Conservation (phyloP, 2,329 filamentous ascomycete genomes). For the Fusarium aywerte region DNA sequence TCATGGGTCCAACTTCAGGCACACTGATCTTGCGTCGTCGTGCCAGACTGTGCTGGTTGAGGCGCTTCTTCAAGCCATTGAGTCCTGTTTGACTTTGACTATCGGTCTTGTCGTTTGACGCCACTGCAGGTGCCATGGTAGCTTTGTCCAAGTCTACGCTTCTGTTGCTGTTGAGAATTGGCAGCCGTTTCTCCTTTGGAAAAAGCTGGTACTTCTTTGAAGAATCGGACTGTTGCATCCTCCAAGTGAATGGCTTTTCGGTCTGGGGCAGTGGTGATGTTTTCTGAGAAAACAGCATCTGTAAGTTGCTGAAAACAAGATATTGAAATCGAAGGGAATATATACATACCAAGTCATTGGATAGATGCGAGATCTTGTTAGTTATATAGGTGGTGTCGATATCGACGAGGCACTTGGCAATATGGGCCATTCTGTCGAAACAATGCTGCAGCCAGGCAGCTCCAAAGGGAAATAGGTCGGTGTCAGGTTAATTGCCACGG, state of each 20-base stretch:
- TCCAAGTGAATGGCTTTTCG: slow-evolving; percentile 66
- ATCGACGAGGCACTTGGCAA: slow-evolving; percentile 67
- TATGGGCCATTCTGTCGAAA: slow-evolving; percentile 67
- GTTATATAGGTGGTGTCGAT: slow-evolving; percentile 63
- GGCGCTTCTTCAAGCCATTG: slow-evolving; percentile 60
- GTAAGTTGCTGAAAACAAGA: slow-evolving; percentile 23
- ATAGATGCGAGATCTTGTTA: slow-evolving; percentile 58
- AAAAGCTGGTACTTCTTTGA: slow-evolving; percentile 71
- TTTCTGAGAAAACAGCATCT: slow-evolving; percentile 36
- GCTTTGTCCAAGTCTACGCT: slow-evolving; percentile 64
- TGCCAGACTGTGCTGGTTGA: slow-evolving; percentile 67
- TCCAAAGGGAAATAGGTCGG: slow-evolving; percentile 40
- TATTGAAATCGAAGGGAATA: slow-evolving; percentile 17
- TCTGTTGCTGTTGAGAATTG: slow-evolving; percentile 55
- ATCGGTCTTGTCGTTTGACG: slow-evolving; percentile 56
- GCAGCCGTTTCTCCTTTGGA: slow-evolving; percentile 62
- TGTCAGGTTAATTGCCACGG: slow-evolving; percentile 42
- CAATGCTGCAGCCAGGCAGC: slow-evolving; percentile 35
- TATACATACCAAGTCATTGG: slow-evolving; percentile 57
- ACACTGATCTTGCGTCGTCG: slow-evolving; percentile 72
- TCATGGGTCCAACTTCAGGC: slow-evolving; percentile 73
- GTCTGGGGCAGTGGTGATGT: slow-evolving; percentile 48
- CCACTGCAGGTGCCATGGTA: slow-evolving; percentile 55
- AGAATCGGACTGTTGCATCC: slow-evolving; percentile 66
- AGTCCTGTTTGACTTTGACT: slow-evolving; percentile 52